These are phyloP conservation scores for Naganishia antarctica DNA, from an alignment of 768 basidiomycete genomes.

Conservation along the genomic window DNA sequence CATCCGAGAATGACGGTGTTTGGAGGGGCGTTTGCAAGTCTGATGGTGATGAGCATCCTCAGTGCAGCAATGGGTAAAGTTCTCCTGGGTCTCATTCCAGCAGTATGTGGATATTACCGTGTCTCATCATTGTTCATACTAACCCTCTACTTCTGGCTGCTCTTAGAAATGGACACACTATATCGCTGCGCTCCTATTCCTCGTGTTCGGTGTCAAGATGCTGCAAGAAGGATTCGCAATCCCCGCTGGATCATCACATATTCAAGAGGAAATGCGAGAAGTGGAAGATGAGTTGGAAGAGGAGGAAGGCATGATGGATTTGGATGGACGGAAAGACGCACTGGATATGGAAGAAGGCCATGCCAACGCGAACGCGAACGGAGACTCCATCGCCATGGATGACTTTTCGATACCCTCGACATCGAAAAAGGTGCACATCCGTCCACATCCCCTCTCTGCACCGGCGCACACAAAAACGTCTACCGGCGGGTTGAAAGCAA, in stretches of 20 bases:
- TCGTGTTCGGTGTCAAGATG: constrained; percentile 89
- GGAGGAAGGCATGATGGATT: constrained; percentile 50
- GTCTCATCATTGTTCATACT: too few species aligned
- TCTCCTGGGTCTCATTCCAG: constrained; percentile 76
- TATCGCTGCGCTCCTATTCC: constrained; percentile 70
- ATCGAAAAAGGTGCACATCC: constrained; percentile 23
- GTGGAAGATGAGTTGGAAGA: constrained; percentile 79
- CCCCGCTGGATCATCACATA: constrained; percentile 70
- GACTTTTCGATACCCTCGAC: not conserved
- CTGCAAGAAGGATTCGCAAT: constrained; percentile 75
- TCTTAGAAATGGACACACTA: constrained; percentile 45
- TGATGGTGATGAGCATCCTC: constrained; percentile 87
- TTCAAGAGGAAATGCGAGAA: constrained; percentile 90
- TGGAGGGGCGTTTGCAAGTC: constrained; percentile 75
- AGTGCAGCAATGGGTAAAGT: constrained; percentile 90
- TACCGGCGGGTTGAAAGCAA: not conserved
- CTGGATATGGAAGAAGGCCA: constrained; percentile 28
- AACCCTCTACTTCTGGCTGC: too few species aligned
- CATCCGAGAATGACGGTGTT: constrained; percentile 77
- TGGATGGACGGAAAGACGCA: constrained; percentile 8
- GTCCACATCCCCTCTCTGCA: constrained; percentile 26
- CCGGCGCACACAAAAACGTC: not conserved
- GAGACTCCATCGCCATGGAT: not conserved
- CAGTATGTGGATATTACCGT: constrained; percentile 42
- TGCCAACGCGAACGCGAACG: not conserved